phyloP scores from a whole-genome alignment of 371 early-diverging fungal genomes.

The Apophysomyces trapeziformis region DNA sequence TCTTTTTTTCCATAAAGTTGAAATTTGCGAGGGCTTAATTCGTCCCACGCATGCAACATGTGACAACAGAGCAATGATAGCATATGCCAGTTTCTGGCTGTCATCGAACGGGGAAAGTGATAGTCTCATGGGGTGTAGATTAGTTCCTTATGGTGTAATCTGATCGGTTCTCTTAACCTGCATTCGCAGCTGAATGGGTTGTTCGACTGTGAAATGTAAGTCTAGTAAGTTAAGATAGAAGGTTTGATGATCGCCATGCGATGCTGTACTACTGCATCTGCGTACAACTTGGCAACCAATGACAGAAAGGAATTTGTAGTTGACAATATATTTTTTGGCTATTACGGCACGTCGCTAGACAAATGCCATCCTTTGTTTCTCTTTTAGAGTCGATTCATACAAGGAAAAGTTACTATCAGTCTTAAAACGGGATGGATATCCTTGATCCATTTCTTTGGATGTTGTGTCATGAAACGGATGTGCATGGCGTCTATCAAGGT shows the following conservation, averaged over 20 bases:
- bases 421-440: no score
- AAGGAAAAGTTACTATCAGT: no score
- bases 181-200: neutral
- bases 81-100: neutral
- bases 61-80: conserved; percentile 5
- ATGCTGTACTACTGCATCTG: conserved; percentile 8
- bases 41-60: neutral
- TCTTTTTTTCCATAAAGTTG: conserved; percentile 9
- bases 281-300: conserved; percentile 11
- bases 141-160: neutral
- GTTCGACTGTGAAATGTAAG: neutral
- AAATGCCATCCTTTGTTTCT: neutral
- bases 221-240: neutral
- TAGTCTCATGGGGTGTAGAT: neutral
- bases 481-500: no score
- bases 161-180: no score
- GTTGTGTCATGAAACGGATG: conserved; percentile 6
- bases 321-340: neutral
- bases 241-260: conserved; percentile 4
- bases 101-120: neutral
- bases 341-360: neutral
- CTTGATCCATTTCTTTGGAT: conserved; percentile 5
- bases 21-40: neutral
- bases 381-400: no score
- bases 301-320: neutral